Evolutionary conservation across 140 eudicot species (phyloP).

Genomic region (Anethum foeniculum): DNA sequence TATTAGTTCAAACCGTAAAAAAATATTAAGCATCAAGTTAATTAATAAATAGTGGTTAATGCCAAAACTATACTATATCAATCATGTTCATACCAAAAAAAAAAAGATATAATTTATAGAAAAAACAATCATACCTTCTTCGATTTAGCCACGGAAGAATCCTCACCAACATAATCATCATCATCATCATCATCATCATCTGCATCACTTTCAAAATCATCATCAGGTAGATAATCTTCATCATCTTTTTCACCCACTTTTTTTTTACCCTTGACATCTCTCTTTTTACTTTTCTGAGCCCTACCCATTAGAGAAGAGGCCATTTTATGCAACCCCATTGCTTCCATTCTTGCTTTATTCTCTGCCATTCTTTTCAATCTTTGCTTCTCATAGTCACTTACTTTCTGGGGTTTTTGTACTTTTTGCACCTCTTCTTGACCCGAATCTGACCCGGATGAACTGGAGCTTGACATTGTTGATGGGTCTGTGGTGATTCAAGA

Average conservation of each 20-base stretch:
- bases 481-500: neutral
- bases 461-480: slow-evolving; percentile 22
- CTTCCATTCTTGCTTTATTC: slow-evolving; percentile 77
- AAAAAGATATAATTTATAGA: too few species aligned
- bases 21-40: too few species aligned
- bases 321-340: slow-evolving; percentile 66
- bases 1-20: too few species aligned
- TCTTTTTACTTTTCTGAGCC: slow-evolving; percentile 16
- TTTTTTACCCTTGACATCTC: slow-evolving; percentile 36
- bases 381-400: slow-evolving; percentile 64
- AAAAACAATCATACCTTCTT: slow-evolving; percentile 13
- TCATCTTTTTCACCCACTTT: slow-evolving; percentile 61
- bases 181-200: slow-evolving; percentile 33
- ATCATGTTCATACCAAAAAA: neutral
- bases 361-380: slow-evolving; percentile 68
- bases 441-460: slow-evolving; percentile 25
- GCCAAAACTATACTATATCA: too few species aligned
- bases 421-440: slow-evolving; percentile 18
- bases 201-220: slow-evolving; percentile 32
- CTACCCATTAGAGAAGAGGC: slow-evolving; percentile 51
- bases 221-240: slow-evolving; percentile 37
- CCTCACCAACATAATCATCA: slow-evolving; percentile 21
- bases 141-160: slow-evolving; percentile 13
- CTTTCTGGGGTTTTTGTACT: slow-evolving; percentile 19
- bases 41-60: too few species aligned